These are phyloP conservation scores for Fusarium sarcochroum DNA, from an alignment of 2,329 filamentous ascomycete species.

Conservation along the genomic window DNA sequence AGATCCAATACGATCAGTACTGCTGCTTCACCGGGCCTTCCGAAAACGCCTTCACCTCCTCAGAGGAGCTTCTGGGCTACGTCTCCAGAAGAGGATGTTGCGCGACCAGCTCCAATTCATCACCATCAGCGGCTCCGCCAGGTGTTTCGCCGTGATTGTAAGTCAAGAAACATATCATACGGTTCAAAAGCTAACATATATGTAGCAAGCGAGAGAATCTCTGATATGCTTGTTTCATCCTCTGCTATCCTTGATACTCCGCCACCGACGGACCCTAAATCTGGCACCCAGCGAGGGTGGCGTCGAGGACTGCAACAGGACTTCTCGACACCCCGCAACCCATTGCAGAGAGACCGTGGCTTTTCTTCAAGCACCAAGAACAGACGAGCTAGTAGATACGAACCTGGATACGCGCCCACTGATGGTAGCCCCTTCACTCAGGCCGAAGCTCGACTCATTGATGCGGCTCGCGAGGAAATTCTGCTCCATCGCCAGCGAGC, in stretches of 20 bases:
- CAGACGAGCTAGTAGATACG: slow-evolving; percentile 22
- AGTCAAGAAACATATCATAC: not conserved
- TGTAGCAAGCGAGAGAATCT: slow-evolving; percentile 42
- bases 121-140: slow-evolving; percentile 19
- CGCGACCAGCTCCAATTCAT: slow-evolving; percentile 37
- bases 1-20: slow-evolving; percentile 53
- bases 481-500: slow-evolving; percentile 49
- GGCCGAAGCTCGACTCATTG: slow-evolving; percentile 52
- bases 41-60: slow-evolving; percentile 48
- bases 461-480: slow-evolving; percentile 51
- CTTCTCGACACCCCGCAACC: slow-evolving; percentile 13
- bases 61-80: slow-evolving; percentile 22
- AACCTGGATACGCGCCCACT: slow-evolving; percentile 2
- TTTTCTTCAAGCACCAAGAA: slow-evolving; percentile 45
- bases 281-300: slow-evolving; percentile 24
- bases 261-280: slow-evolving; percentile 18
- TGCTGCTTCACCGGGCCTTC: slow-evolving; percentile 43
- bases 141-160: slow-evolving; percentile 38
- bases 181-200: slow-evolving; percentile 7
- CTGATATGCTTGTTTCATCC: slow-evolving; percentile 45
- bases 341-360: slow-evolving; percentile 42
- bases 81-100: slow-evolving; percentile 4
- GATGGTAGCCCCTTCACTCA: slow-evolving; percentile 48
- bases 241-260: slow-evolving; percentile 46
- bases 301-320: slow-evolving; percentile 22